Conservation (phyloP, 225 moss, liverwort and hornwort genomes). For the Marchantia polymorpha region DNA sequence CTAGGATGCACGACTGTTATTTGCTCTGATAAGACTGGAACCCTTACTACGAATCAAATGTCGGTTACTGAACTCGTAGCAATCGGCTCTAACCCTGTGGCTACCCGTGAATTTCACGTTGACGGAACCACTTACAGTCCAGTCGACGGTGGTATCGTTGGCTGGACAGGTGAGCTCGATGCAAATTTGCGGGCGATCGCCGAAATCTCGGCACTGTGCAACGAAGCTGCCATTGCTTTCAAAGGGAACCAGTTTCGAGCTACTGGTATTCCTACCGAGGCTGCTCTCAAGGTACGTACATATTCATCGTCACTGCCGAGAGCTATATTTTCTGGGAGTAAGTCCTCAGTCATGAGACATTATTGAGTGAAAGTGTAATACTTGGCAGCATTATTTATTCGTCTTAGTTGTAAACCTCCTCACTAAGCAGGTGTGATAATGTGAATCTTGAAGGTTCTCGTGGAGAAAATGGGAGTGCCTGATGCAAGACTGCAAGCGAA, state of each 20-base stretch:
- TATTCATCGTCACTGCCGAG: neutral
- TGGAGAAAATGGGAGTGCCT: constrained; percentile 93
- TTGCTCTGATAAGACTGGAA: constrained; percentile 96
- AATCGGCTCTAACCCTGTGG: constrained; percentile 59
- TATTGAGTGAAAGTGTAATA: neutral
- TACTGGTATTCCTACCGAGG: constrained; percentile 92
- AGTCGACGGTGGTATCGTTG: constrained; percentile 60
- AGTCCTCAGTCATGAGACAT: neutral
- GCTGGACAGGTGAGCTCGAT: constrained; percentile 59
- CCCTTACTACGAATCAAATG: constrained; percentile 97
- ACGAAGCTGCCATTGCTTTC: constrained; percentile 75
- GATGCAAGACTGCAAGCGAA: constrained; percentile 47
- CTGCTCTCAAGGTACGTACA: constrained; percentile 71
- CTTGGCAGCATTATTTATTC: neutral
- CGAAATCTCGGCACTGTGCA: constrained; percentile 79
- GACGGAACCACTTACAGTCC: constrained; percentile 90
- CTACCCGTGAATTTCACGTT: constrained; percentile 69
- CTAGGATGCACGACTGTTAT: constrained; percentile 94
- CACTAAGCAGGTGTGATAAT: neutral
- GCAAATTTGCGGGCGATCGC: constrained; percentile 65
- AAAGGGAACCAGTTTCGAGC: constrained; percentile 68
- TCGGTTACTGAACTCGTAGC: constrained; percentile 80
- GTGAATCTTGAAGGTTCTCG: constrained; percentile 61
- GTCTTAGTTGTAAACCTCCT: too few relatives aligned
- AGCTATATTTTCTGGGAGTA: neutral